phyloP scores from a whole-genome alignment of 2,329 filamentous ascomycete species.

The Pseudogymnoascus sp. region DNA sequence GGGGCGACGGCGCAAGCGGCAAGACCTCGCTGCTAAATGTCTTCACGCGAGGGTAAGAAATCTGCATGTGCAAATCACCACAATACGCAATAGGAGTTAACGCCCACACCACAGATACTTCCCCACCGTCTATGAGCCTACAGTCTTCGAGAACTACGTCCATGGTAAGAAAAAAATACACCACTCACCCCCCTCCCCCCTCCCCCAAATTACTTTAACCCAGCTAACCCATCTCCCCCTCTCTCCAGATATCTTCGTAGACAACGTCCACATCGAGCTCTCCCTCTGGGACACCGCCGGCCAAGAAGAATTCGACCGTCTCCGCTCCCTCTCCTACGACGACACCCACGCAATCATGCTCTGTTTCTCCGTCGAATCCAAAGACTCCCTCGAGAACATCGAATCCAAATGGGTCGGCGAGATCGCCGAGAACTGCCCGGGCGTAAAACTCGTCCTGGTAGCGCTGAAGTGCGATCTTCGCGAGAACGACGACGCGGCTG shows the following conservation, averaged over 20 bases:
- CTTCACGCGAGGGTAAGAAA: slow-evolving; percentile 84
- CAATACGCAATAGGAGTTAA: background rate
- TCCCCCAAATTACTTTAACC: background rate
- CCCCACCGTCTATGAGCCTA: slow-evolving; percentile 96
- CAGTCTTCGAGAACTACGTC: slow-evolving; percentile 98
- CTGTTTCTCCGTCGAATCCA: slow-evolving; percentile 95
- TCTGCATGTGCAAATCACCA: slow-evolving; percentile 7
- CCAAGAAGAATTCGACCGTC: slow-evolving; percentile 96
- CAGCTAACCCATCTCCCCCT: slow-evolving; percentile 18
- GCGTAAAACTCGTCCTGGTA: slow-evolving; percentile 89
- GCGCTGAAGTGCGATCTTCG: slow-evolving; percentile 95
- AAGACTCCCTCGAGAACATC: slow-evolving; percentile 95
- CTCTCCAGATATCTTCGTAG: slow-evolving; percentile 85
- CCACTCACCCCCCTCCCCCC: slow-evolving; percentile 11
- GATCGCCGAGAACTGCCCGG: slow-evolving; percentile 95
- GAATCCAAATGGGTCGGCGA: slow-evolving; percentile 98
- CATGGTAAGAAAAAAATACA: slow-evolving; percentile 54
- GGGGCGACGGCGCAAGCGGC: slow-evolving; percentile 91
- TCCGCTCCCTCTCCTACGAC: slow-evolving; percentile 91
- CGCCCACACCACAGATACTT: slow-evolving; percentile 64
- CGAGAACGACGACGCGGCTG: slow-evolving; percentile 62
- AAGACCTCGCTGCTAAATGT: slow-evolving; percentile 97
- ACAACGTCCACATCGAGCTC: slow-evolving; percentile 92
- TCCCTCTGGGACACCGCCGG: slow-evolving; percentile 98
- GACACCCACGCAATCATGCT: slow-evolving; percentile 99